Base-by-base conservation (phyloP, 2,329 filamentous ascomycete genomes). In the Sphaceloma murrayae region DNA sequence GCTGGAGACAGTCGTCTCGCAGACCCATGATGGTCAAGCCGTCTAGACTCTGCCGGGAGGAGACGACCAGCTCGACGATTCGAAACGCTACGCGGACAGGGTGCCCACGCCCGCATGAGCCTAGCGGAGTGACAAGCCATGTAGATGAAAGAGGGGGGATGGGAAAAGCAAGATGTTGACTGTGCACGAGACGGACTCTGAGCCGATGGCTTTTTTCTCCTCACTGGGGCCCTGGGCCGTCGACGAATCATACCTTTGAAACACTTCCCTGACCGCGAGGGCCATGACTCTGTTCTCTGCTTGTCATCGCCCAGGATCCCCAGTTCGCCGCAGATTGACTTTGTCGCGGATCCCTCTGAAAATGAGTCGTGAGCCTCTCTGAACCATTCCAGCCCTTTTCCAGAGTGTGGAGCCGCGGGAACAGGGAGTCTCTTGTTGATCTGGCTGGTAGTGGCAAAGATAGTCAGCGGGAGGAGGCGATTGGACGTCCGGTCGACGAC, bases 21-120 rank as follows among this genome's bases (percentile, higher is more conserved):
- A 27, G 19, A 29, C 19, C 24, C 22, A 17, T 10, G 17, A n/a
- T 39, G 34, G n/a, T 9, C 33, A 36, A 17, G 24, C 33, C 33
- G 24, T 36, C 33, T 24, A 19, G 34, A 38, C 18, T 22, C 19
- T 7, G 11, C n/a, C n/a, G 18, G 11, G 8, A 11, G 27, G 17
- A 22, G n/a, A 38, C 34, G 14, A 26, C 14, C 18, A 2, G 8
- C 21, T 34, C 19, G 13, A 29, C 30, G 36, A 17, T 40, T 26
- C 36, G 36, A 40, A 40, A 40, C 36, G 24, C 7, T 40, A 22
- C 36, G n/a, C n/a, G n/a, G n/a, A n/a, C n/a, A n/a, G n/a, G n/a
- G n/a, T n/a, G n/a, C n/a, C n/a, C n/a, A n/a, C n/a, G 16, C 22
- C 36, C 19, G 36, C 36, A 29, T 19, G 10, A 13, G 16, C 18